phyloP scores from a whole-genome alignment of 148 eudicot species.

The Fagopyrum homotropicum region DNA sequence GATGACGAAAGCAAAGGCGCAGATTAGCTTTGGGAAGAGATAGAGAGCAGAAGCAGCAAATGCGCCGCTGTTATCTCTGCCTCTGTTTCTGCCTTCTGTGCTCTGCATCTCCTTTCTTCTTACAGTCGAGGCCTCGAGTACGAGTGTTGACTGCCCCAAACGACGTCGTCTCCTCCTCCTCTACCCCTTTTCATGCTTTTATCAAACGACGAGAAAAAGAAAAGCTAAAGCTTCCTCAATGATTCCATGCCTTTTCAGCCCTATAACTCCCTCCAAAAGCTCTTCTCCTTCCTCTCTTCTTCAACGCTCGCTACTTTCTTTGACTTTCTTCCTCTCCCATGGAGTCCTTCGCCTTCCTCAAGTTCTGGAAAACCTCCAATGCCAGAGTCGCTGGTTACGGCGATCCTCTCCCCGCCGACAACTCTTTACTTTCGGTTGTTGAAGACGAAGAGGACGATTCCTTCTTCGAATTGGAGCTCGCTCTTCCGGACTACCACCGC shows the following conservation, averaged over 20 bases:
- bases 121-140: neutral
- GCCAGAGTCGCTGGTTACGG: constrained; percentile 17
- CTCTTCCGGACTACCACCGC: neutral
- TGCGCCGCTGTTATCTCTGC: constrained; percentile 10
- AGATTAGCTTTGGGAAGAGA: constrained; percentile 5
- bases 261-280: constrained; percentile 32
- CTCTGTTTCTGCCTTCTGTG: constrained; percentile 6
- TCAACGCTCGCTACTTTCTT: constrained; percentile 3
- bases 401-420: constrained; percentile 3
- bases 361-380: constrained; percentile 51
- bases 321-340: constrained; percentile 20
- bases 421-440: neutral
- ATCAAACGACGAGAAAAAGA: constrained; percentile 9
- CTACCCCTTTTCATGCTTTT: neutral
- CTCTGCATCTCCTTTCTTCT: constrained; percentile 9
- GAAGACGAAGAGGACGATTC: constrained; percentile 7
- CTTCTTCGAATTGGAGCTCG: constrained; percentile 7
- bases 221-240: constrained; percentile 1
- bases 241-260: constrained; percentile 12
- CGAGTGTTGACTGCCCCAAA: neutral
- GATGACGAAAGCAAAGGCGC: constrained; percentile 2
- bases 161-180: neutral
- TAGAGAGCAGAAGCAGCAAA: constrained; percentile 8
- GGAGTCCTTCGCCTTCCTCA: constrained; percentile 46
- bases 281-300: constrained; percentile 58